Evolutionary conservation across 2,329 filamentous ascomycete genomes (phyloP).

Genomic region (Sclerotinia borealis): DNA sequence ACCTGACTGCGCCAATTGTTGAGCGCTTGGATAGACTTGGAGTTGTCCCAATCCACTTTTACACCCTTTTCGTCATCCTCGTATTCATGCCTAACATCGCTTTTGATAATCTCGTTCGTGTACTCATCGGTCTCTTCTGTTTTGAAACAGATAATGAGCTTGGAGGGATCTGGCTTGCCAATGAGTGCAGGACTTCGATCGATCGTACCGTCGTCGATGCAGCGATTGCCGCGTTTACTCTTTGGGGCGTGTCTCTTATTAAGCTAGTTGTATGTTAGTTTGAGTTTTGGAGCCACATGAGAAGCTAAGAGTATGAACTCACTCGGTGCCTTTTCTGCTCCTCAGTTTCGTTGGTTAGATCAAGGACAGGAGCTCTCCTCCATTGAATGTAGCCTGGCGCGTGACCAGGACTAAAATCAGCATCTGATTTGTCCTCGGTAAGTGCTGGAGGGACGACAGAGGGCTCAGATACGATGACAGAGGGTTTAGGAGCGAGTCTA

Average conservation of each 20-base stretch:
- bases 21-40: not conserved
- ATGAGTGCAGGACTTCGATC: not conserved
- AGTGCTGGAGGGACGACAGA: not conserved
- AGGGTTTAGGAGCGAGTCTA: not conserved
- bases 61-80: not conserved
- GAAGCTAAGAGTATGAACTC: not conserved
- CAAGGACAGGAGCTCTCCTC: not conserved
- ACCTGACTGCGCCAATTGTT: constrained; percentile 3
- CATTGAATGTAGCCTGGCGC: not conserved
- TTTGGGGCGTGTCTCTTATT: not conserved
- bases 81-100: not conserved
- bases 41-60: not conserved
- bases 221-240: not conserved
- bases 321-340: not conserved
- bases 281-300: too few relatives aligned
- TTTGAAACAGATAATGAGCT: not conserved
- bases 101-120: not conserved
- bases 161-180: not conserved
- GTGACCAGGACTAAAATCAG: not conserved
- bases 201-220: constrained; percentile 1
- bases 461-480: fast-evolving
- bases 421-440: not conserved
- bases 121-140: not conserved
- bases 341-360: not conserved
- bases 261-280: not conserved